Base-by-base conservation (phyloP, 2,329 filamentous ascomycete species). In the Gnomoniopsis sp. region DNA sequence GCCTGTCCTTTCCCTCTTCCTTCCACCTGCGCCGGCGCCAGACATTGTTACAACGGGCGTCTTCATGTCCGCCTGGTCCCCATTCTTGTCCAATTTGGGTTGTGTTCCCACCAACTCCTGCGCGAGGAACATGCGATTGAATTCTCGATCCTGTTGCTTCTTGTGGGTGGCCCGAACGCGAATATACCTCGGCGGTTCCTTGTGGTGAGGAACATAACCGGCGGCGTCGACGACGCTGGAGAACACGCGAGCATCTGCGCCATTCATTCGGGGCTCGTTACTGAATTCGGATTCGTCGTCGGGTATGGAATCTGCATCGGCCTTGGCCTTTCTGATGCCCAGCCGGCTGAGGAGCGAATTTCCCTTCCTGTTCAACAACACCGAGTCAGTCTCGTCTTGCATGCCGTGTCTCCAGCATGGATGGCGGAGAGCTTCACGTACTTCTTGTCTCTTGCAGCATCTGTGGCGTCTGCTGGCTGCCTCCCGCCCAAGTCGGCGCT, bases 131-230 rank as follows among this genome's bases (percentile, higher is more conserved):
- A 96, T 79, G 49, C 87, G 88, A 70, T 95, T 87, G 69, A 98
- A 97, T 55, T 93, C 89, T 65, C 86, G 87, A 22, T 82, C 78
- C 8, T 62, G 57, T 26, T 43, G 34, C 68, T 89, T 92, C 74
- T 96, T 96, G 72, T 92, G 86, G 69, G 91, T 87, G 1, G 88
- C 78, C 63, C 88, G 86, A 60, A 96, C 88, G 64, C 91, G 91
- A 67, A 98, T 95, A 69, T 98, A 98, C 26, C 90, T 86, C 2
- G 93, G 91, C 3, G 93, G 93, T 56, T 93, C 90, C 64, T 95
- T 95, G 69, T 96, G 88, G 62, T 88, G 86, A 8, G 95, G 93
- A 57, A 91, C 91, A 72, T 88, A 98, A 60, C 91, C 88, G 55
- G 76, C 81, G 26, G 84, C 83, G 54, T 85, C 89, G 68, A 90